These are phyloP conservation scores for Metarhizium brunneum DNA, from an alignment of 2,329 filamentous ascomycete species.

Conservation along the genomic window DNA sequence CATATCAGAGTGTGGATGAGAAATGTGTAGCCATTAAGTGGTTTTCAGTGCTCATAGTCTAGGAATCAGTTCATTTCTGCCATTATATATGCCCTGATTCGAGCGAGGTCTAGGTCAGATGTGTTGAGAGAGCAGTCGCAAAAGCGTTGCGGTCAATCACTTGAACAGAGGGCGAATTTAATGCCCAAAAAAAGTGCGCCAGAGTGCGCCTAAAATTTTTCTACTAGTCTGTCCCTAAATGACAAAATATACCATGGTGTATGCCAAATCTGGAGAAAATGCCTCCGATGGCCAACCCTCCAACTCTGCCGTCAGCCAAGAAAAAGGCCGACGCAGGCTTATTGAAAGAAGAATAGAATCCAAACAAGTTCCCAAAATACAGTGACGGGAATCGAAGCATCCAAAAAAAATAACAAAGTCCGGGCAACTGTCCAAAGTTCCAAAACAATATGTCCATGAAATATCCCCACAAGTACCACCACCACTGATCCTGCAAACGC, in stretches of 20 bases:
- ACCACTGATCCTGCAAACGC: neutral
- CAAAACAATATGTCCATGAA: conserved; percentile 2
- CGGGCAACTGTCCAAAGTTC: neutral
- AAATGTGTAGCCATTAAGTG: too few relatives aligned
- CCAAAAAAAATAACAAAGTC: neutral
- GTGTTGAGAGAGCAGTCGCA: too few relatives aligned
- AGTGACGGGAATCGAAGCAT: neutral
- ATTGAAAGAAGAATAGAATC: neutral
- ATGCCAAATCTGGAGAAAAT: neutral
- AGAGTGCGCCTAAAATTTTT: neutral
- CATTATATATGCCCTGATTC: too few relatives aligned
- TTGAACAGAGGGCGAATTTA: too few relatives aligned
- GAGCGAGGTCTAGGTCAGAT: too few relatives aligned
- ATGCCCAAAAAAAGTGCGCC: too few relatives aligned
- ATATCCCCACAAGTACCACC: neutral
- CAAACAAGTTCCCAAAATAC: neutral
- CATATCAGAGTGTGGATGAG: too few relatives aligned
- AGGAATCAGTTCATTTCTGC: too few relatives aligned
- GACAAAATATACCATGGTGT: neutral
- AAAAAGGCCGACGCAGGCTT: neutral
- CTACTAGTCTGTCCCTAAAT: neutral
- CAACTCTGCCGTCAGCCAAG: neutral
- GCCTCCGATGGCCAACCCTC: neutral
- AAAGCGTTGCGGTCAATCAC: too few relatives aligned
- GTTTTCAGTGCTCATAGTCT: too few relatives aligned